Evolutionary conservation across 805 yeast genomes (phyloP), one percentile per base, ranked within the genome.

Genomic region (Komagataella populi): DNA sequence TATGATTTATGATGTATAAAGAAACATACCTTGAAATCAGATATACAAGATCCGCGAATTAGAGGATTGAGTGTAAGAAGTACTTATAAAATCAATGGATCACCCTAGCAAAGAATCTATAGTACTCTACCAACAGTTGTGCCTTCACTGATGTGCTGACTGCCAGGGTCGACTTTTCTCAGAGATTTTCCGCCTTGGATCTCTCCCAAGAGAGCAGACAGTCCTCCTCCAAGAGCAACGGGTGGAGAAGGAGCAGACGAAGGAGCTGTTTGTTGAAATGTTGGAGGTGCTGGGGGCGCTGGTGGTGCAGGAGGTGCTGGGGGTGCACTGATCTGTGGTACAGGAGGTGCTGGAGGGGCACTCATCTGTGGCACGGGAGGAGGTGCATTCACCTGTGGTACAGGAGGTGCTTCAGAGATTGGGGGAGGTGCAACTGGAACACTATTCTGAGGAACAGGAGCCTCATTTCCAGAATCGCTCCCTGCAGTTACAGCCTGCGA

Each of bases 151-250:
- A 76, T 67, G 46, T 70, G 71, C 57, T 76, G 72, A 51, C 76
- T 71, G 36, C 65, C 62, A 4, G 74, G 76, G 50, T 69, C 69
- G 3, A 81, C 85, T 57, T 69, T 78, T 54, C 68, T 73, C 60
- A 81, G 70, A 2, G 70, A 49, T 44, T 64, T 70, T 3, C 87
- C 87, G 0, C 73, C 67, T 8, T 69, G 67, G 50, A 81, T 81
- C 60, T 81, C 81, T 3, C 82, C 81, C 50, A 82, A 66, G 50
- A 78, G 66, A 1, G 81, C 80, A 46, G 69, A 59, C 23, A 82
- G 62, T 17, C 23, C 23, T 46, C 71, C 66, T 23, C 63, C 63
- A 22, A 68, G 64, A 12, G 64, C 51, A 2, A 66, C 58, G 0
- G 70, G 60, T 5, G 65, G 65, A 4, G 63, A 55, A 8, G 67